Base-by-base conservation (phyloP, 2,329 filamentous ascomycete species). In the Colletotrichum tropicale region DNA sequence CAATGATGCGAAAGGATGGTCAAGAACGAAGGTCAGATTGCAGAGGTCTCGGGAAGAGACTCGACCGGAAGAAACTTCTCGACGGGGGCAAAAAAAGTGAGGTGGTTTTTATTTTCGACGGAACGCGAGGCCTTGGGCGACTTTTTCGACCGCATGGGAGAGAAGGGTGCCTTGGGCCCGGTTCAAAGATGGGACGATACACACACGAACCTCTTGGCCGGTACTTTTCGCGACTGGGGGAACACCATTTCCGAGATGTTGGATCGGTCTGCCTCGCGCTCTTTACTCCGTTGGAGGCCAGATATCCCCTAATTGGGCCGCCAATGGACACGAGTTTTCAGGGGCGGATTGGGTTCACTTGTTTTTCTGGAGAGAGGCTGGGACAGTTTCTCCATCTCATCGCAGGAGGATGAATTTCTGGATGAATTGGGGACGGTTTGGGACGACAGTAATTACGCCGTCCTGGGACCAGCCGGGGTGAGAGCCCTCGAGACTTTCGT, bases 341-440 rank as follows among this genome's bases (percentile, higher is more conserved):
- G 32, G 69, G 69, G 62, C 32, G 28, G 38, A 48, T 72, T 62
- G 34, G 73, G 68, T 26, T 48, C 69, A 62, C 30, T 32, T 43
- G 55, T 75, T 64, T 71, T 75, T 72, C 76, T 78, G 77, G 70
- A 78, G 74, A 75, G 52, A 62, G 66, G 58, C 65, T 73, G 74
- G 61, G 67, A 66, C 12, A 30, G 28, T 34, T 30, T 66, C 48
- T 55, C 67, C 68, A 36, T 56, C 56, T 26, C 56, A 68, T 36
- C 34, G 28, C 67, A 61, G 62, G 48, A 74, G 74, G 62, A 71
- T 60, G 36, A 72, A 43, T 58, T 66, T 68, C 68, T 75, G 60
- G 67, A 70, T 65, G 64, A 70, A 36, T 24, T 26, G 66, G 43
- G 34, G 56, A 12, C 38, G 38, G 26, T 24, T 65, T 60, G 66